Evolutionary conservation across 1,139 yeast species (phyloP).

Genomic region (Magnusiomyces paraingens): DNA sequence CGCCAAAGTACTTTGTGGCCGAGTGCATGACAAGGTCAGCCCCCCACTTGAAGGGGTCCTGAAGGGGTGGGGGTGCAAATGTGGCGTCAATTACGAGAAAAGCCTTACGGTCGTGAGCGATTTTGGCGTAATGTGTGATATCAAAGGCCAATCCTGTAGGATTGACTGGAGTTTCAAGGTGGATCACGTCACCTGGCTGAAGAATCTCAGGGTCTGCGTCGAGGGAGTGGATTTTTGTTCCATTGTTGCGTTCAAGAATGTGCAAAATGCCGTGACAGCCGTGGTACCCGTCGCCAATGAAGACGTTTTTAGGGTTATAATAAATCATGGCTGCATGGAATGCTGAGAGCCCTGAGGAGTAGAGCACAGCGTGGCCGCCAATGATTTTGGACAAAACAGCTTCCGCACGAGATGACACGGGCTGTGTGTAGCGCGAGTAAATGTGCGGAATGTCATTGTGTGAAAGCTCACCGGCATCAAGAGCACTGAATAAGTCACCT

Average conservation of each 20-base stretch:
- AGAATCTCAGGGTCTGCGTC: conserved; percentile 48
- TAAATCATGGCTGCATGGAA: conserved; percentile 69
- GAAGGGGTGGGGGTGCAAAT: conserved; percentile 89
- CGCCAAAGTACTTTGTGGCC: conserved; percentile 87
- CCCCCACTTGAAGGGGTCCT: conserved; percentile 70
- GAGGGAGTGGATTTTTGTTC: conserved; percentile 47
- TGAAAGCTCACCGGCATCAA: conserved; percentile 29
- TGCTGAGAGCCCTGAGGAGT: conserved; percentile 76
- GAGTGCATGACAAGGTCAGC: conserved; percentile 85
- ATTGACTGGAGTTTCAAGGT: conserved; percentile 82
- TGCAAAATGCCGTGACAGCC: conserved; percentile 71
- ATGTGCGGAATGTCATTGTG: conserved; percentile 20
- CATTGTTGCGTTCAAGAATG: conserved; percentile 55
- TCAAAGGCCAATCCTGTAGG: conserved; percentile 72
- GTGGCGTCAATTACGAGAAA: conserved; percentile 72
- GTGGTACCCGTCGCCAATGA: conserved; percentile 77
- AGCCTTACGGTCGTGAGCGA: conserved; percentile 69
- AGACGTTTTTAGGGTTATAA: conserved; percentile 65
- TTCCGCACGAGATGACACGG: conserved; percentile 64
- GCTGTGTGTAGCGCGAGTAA: conserved; percentile 72
- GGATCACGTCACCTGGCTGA: conserved; percentile 66
- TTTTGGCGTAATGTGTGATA: conserved; percentile 52
- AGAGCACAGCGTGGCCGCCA: conserved; percentile 50
- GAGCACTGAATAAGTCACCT: conserved; percentile 31
- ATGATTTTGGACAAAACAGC: conserved; percentile 54